Base-by-base conservation (phyloP, 768 basidiomycete genomes). In the Lactarius deliciosus region DNA sequence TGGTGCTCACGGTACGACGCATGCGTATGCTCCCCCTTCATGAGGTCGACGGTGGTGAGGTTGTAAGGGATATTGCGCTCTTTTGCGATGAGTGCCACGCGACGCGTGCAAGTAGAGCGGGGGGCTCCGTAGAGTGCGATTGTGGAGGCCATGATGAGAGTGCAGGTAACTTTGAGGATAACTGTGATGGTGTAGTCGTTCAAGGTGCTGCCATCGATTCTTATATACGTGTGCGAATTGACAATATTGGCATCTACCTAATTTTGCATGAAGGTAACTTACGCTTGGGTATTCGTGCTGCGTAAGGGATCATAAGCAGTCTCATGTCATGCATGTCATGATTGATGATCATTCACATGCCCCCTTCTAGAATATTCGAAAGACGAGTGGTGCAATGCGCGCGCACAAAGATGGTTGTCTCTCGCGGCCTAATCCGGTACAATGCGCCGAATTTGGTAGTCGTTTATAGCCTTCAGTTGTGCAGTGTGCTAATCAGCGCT, bases 31-130 rank as follows among this genome's bases (percentile, higher is more conserved):
- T 66, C 64, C 2, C 15, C 64, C 30, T 1, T 22, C 13, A 0
- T 0, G 22, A 36, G 0, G 16, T 61, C 6, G 22, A 68, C 20
- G 38, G 32, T 0, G 20, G 50, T 10, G 40, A 61, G 0, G 13
- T 40, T 15, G 3, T 68, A 68, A 3, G 60, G 47, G 55, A 68
- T n/a, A 38, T 41, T 50, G 38, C 47, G 36, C 47, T 68, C 68
- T 20, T 54, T 61, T 20, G 64, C 64, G 13, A 68, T 32, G 11
- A 53, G 30, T 8, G 68, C 64, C 3, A 68, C 68, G 25, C 68
- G 64, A 20, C 59, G 60, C 18, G 68, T 61, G 64, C 34, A 61
- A 11, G 68, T 57, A 18, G 59, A 50, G 2, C 2, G 0, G 4
- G 57, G 0, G 34, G 1, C 1, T 22, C 64, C 68, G 45, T 66